Evolutionary conservation across 129 eudicot genomes (phyloP).

Genomic region (Flaveria brownii): DNA sequence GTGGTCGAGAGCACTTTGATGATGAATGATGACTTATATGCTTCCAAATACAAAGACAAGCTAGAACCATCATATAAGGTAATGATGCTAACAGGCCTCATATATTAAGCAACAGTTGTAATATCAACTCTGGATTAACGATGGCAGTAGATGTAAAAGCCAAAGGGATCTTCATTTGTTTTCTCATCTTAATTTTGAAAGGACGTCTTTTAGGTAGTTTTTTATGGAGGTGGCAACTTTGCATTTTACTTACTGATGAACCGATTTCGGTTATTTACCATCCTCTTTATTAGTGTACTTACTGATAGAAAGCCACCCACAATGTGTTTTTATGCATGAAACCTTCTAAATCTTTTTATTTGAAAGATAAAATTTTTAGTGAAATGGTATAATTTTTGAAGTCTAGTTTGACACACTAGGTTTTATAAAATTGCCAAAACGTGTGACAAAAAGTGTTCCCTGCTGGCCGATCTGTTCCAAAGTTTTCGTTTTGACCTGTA

Average conservation of each 20-base stretch:
- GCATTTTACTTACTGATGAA: no score
- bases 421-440: background rate
- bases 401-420: background rate
- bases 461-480: background rate
- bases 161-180: background rate
- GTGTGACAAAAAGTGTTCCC: background rate
- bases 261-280: no score
- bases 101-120: slow-evolving; percentile 11
- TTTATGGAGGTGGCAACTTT: no score
- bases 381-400: background rate
- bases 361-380: background rate
- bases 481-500: background rate
- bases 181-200: background rate
- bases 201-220: background rate
- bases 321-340: background rate
- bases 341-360: background rate
- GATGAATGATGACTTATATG: slow-evolving; percentile 64
- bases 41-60: slow-evolving; percentile 81
- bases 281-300: no score
- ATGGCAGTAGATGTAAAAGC: background rate
- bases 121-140: background rate
- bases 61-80: slow-evolving; percentile 77
- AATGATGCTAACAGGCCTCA: slow-evolving; percentile 10
- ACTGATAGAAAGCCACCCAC: background rate
- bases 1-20: slow-evolving; percentile 69